Conservation (phyloP, 257 asterid species). For the Gardenia jasminoides region DNA sequence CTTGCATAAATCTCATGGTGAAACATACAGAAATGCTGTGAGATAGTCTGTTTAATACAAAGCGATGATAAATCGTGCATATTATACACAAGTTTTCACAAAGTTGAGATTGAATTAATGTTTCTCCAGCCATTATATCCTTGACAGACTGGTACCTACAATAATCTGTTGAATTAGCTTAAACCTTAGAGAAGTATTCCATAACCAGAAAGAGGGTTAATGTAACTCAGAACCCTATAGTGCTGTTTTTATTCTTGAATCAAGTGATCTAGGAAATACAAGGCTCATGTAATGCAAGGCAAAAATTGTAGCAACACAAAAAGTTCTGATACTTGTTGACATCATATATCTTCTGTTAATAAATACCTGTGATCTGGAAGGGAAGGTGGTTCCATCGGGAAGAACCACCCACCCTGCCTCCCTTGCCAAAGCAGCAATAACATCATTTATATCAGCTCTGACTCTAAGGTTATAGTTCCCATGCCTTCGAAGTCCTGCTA, state of each 20-base stretch:
- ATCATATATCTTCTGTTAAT: not conserved
- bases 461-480: slow-evolving; percentile 98
- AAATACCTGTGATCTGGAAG: slow-evolving; percentile 80
- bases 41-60: not conserved
- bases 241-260: slow-evolving; percentile 1
- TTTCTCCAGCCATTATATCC: not conserved
- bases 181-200: not conserved
- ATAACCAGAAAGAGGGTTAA: not conserved
- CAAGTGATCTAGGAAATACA: not conserved
- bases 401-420: slow-evolving; percentile 99
- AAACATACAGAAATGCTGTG: not conserved
- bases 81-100: not conserved
- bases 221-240: not conserved
- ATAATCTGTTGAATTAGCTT: not conserved
- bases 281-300: not conserved
- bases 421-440: slow-evolving; percentile 95
- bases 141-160: not conserved
- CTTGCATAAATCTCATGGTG: not conserved
- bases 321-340: not conserved
- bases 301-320: not conserved
- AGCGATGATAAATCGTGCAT: not conserved
- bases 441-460: slow-evolving; percentile 97
- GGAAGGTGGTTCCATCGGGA: slow-evolving; percentile 99
- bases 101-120: not conserved
- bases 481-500: slow-evolving; percentile 95